Conservation (phyloP, 2,329 filamentous ascomycete genomes). For the Fusarium torulosum region DNA sequence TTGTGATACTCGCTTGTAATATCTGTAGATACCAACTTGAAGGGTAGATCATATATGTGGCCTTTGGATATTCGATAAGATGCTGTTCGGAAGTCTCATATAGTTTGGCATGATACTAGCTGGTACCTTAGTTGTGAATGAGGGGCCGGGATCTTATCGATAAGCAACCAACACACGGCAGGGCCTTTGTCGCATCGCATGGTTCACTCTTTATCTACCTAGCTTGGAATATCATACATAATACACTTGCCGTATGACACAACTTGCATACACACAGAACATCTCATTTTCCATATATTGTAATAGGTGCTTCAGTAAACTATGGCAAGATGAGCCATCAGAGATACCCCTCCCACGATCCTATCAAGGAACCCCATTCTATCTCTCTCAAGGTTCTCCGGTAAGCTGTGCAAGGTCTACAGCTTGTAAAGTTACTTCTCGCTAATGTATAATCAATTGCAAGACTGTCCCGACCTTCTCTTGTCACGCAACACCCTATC, state of each 20-base stretch:
- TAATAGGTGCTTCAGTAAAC: conserved; percentile 1
- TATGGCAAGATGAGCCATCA: conserved; percentile 66
- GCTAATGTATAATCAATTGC: conserved; percentile 20
- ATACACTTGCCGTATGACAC: neutral
- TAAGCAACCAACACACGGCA: conserved; percentile 19
- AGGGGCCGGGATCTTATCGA: conserved; percentile 36
- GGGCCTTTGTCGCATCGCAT: conserved; percentile 17
- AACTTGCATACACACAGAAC: conserved; percentile 1
- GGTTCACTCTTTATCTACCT: neutral
- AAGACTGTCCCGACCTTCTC: conserved; percentile 85
- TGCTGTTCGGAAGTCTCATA: neutral
- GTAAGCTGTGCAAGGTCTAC: conserved; percentile 55
- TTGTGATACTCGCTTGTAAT: conserved; percentile 11
- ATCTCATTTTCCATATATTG: neutral
- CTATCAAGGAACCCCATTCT: conserved; percentile 79
- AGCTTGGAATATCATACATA: neutral
- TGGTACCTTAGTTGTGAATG: neutral
- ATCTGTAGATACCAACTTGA: conserved; percentile 16
- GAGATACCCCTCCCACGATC: conserved; percentile 67
- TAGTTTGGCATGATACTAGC: neutral
- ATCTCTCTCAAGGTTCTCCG: conserved; percentile 82
- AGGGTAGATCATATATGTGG: conserved; percentile 1
- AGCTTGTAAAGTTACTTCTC: neutral
- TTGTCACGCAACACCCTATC: conserved; percentile 77
- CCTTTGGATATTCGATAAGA: neutral